Conservation (phyloP, 208 protist genomes). For the Wallacemonas sp. region DNA sequence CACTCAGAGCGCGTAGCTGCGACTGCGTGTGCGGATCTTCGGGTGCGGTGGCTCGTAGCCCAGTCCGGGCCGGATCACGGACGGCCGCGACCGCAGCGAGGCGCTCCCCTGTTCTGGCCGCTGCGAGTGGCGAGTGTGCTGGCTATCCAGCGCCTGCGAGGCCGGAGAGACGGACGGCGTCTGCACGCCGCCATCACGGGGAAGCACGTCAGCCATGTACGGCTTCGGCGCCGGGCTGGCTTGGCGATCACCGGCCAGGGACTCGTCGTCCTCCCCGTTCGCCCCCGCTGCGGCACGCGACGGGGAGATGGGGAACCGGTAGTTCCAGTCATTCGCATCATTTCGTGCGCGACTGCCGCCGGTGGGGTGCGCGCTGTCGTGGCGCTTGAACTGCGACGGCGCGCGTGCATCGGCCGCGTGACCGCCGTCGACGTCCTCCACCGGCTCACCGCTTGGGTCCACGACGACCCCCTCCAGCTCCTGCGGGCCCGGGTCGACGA, state of each 20-base stretch:
- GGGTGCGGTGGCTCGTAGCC: constrained; percentile 7
- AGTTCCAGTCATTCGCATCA: constrained; percentile 5
- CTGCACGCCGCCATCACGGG: constrained; percentile 4
- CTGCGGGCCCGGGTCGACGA: constrained; percentile 2
- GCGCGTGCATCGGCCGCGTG: background rate
- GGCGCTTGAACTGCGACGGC: constrained; percentile 11
- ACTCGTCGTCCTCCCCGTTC: background rate
- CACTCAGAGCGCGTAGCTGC: background rate
- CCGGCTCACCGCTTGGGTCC: background rate
- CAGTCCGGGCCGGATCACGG: constrained; percentile 3
- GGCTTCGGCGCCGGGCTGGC: constrained; percentile 13
- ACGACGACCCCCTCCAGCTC: background rate
- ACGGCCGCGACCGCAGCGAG: background rate
- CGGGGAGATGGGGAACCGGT: constrained; percentile 3
- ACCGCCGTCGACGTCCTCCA: background rate
- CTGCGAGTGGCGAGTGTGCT: background rate
- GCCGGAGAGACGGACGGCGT: constrained; percentile 10
- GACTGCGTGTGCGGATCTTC: constrained; percentile 3
- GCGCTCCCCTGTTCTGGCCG: background rate
- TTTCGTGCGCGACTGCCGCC: background rate
- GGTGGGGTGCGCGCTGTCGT: background rate
- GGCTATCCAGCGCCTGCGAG: constrained; percentile 6
- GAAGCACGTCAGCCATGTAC: constrained; percentile 11
- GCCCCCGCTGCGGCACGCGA: background rate
- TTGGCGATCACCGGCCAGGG: background rate